These are phyloP conservation scores for Camptophora hylomeconis DNA, from an alignment of 2,329 filamentous ascomycete genomes.

Conservation along the genomic window DNA sequence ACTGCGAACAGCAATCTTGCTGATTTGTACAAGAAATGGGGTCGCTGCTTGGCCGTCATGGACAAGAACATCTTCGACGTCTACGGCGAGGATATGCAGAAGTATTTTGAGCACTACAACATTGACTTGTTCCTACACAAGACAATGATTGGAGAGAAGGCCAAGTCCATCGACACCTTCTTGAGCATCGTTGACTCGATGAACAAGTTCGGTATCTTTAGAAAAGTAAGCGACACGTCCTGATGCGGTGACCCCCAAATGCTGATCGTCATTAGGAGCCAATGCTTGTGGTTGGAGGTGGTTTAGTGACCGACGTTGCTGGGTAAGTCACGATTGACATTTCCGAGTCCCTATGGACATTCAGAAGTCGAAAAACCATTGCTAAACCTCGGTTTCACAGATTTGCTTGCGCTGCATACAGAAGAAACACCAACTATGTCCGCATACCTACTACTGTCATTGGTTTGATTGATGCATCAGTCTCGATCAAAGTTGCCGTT, in stretches of 20 bases:
- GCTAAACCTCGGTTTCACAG: conserved; percentile 26
- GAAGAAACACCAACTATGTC: conserved; percentile 61
- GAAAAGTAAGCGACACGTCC: conserved; percentile 35
- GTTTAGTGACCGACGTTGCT: conserved; percentile 60
- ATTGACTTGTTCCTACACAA: conserved; percentile 54
- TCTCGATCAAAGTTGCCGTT: conserved; percentile 66
- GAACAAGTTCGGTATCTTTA: conserved; percentile 58
- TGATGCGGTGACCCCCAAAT: conserved; percentile 1
- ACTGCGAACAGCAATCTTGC: conserved; percentile 47
- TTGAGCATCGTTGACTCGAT: conserved; percentile 59
- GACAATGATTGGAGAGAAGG: conserved; percentile 63
- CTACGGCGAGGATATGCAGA: conserved; percentile 52
- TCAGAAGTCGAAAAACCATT: no score
- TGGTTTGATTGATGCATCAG: conserved; percentile 61
- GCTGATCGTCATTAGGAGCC: conserved; percentile 36
- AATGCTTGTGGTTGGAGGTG: conserved; percentile 53
- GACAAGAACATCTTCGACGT: conserved; percentile 58
- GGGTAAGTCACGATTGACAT: no score
- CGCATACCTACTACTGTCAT: conserved; percentile 63
- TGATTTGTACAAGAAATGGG: conserved; percentile 52
- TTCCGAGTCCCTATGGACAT: no score
- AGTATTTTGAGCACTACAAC: conserved; percentile 53
- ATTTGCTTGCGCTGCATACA: conserved; percentile 59
- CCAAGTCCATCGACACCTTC: conserved; percentile 59
- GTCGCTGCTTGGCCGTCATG: conserved; percentile 54